phyloP scores from a whole-genome alignment of 208 protist species.

The Trypanosoma avium region DNA sequence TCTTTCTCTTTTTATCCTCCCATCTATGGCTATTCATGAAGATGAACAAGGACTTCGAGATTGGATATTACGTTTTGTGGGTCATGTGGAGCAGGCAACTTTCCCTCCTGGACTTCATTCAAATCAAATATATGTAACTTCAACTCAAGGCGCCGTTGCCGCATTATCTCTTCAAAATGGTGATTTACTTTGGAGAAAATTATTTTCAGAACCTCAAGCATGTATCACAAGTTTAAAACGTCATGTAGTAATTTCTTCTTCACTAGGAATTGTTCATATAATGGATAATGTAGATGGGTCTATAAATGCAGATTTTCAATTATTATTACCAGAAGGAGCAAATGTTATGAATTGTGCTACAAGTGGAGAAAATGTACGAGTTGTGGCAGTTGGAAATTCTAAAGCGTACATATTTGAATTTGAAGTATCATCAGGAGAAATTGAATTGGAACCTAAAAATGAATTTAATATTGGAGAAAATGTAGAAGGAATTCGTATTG shows the following conservation, averaged over 20 bases:
- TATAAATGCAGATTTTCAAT: slow-evolving; percentile 55
- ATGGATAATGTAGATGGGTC: slow-evolving; percentile 49
- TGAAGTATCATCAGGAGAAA: slow-evolving; percentile 19
- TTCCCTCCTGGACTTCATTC: slow-evolving; percentile 33
- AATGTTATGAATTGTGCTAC: slow-evolving; percentile 40
- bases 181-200: slow-evolving; percentile 62
- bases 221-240: slow-evolving; percentile 43
- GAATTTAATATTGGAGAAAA: slow-evolving; percentile 11
- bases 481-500: not conserved
- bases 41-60: slow-evolving; percentile 87
- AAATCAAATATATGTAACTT: slow-evolving; percentile 49
- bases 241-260: slow-evolving; percentile 47
- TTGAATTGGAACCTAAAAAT: slow-evolving; percentile 1
- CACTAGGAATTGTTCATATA: slow-evolving; percentile 41
- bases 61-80: slow-evolving; percentile 74
- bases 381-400: slow-evolving; percentile 32
- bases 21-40: slow-evolving; percentile 68
- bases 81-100: slow-evolving; percentile 66
- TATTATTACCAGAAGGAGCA: slow-evolving; percentile 27
- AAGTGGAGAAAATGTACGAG: slow-evolving; percentile 21
- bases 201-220: slow-evolving; percentile 43
- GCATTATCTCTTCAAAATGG: slow-evolving; percentile 36
- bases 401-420: slow-evolving; percentile 42
- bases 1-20: slow-evolving; percentile 16
- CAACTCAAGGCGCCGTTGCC: slow-evolving; percentile 70